These are phyloP conservation scores for Castanea mollissima DNA, from an alignment of 306 rosid species.

Conservation along the genomic window DNA sequence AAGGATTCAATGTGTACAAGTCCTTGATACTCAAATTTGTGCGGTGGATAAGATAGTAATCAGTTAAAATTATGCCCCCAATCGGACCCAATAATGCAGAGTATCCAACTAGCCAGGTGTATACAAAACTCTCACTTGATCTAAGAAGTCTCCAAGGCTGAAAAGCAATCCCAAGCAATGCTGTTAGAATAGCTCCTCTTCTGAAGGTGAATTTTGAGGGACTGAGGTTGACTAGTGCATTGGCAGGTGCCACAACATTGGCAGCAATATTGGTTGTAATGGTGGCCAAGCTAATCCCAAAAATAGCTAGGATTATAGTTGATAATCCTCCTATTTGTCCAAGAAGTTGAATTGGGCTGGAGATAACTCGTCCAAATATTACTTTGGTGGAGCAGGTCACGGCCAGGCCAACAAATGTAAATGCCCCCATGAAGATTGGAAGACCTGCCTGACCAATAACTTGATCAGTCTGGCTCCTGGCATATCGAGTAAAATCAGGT, in stretches of 20 bases:
- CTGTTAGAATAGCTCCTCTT: slow-evolving; percentile 69
- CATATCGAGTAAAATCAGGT: slow-evolving; percentile 83
- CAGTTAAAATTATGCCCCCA: slow-evolving; percentile 67
- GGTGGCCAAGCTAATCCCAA: slow-evolving; percentile 78
- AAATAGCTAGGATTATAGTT: slow-evolving; percentile 57
- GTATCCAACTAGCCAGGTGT: slow-evolving; percentile 89
- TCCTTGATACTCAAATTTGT: slow-evolving; percentile 46
- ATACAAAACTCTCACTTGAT: slow-evolving; percentile 92
- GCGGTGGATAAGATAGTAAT: slow-evolving; percentile 59
- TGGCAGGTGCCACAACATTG: slow-evolving; percentile 92
- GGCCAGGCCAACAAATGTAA: slow-evolving; percentile 86
- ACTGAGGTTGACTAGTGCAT: slow-evolving; percentile 79
- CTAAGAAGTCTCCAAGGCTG: slow-evolving; percentile 89
- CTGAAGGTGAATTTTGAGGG: slow-evolving; percentile 67
- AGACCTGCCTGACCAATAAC: slow-evolving; percentile 80
- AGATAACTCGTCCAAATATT: slow-evolving; percentile 71
- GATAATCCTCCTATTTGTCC: slow-evolving; percentile 70
- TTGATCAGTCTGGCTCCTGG: slow-evolving; percentile 70
- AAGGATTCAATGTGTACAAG: slow-evolving; percentile 59
- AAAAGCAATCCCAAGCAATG: slow-evolving; percentile 75
- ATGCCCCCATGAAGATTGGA: slow-evolving; percentile 82
- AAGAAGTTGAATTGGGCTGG: slow-evolving; percentile 72
- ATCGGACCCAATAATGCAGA: slow-evolving; percentile 90
- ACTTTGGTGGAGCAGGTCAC: slow-evolving; percentile 79
- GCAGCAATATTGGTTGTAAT: slow-evolving; percentile 91